Base-by-base conservation (phyloP, 2,329 filamentous ascomycete species). In the Diaporthe citri region DNA sequence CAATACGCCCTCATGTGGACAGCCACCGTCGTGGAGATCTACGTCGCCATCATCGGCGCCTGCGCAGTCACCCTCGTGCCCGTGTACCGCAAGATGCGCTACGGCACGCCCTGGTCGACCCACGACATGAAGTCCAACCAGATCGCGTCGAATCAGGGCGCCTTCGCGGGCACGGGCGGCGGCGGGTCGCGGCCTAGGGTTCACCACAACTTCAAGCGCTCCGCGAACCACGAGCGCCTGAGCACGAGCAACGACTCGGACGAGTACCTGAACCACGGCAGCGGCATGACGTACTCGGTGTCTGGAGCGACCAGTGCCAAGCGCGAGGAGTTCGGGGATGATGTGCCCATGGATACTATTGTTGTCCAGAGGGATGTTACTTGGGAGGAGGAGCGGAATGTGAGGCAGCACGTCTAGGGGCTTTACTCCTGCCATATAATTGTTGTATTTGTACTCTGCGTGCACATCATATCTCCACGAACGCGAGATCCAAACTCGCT, bases 31-130 rank as follows among this genome's bases (percentile, higher is more conserved):
- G 57, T 76, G 22, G 78, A 79, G 31, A 72, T 78, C 20, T 78
- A 79, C 64, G 69, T 75, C 12, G 75, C 73, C n/a, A 74, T 79
- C 67, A 78, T 77, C 12, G 75, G 77, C 41, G 74, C 76, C 12
- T 79, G 77, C 67, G 66, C 77, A 2, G 76, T 75, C 0, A 72
- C 71, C 6, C 43, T 78, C 15, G 57, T 74, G 9, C 78, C 78
- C 9, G 74, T 77, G 17, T 79, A 78, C 70, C 75, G 75, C 17
- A 76, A 72, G 25, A 13, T 79, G 36, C 76, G 75, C 6, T 76
- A 77, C 60, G 69, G 72, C 55, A 55, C 71, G 20, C 66, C 66
- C 48, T 34, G 55, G 55, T 56, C 55, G 34, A 56, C 25, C 25
- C 28, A 28, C 7, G 55, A 56, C 17, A 56, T 34, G 28, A 56